Evolutionary conservation across 208 protist species (phyloP).

Genomic region (Tritrichomonas musculus): DNA sequence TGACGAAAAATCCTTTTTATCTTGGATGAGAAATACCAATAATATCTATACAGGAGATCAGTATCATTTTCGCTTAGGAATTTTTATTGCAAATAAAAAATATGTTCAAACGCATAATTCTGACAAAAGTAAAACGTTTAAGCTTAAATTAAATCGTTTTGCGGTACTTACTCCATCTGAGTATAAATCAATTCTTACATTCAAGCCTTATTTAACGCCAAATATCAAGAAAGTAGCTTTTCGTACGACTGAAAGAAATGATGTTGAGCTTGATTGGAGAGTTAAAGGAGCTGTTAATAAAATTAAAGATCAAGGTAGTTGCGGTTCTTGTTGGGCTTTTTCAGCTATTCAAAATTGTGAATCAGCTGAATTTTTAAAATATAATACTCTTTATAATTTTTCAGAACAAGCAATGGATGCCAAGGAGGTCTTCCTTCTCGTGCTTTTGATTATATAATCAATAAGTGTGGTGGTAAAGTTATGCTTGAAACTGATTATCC

Average conservation of each 20-base stretch:
- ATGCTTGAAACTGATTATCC: background rate
- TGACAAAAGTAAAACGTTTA: background rate
- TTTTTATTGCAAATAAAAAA: background rate
- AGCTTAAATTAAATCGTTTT: background rate
- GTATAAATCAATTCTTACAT: background rate
- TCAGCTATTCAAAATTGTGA: too few relatives aligned
- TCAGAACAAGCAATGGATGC: background rate
- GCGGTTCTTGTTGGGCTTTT: too few relatives aligned
- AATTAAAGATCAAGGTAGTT: too few relatives aligned
- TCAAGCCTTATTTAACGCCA: too few relatives aligned
- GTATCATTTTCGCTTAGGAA: background rate
- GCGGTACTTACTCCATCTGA: background rate
- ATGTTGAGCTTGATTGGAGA: background rate
- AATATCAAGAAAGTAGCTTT: background rate
- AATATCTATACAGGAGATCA: background rate
- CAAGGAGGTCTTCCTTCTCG: background rate
- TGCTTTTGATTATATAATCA: background rate
- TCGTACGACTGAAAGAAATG: background rate
- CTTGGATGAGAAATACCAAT: too few relatives aligned
- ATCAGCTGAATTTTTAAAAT: too few relatives aligned
- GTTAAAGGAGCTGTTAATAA: background rate
- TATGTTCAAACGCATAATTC: background rate
- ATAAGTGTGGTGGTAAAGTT: background rate
- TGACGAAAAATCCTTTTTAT: too few relatives aligned
- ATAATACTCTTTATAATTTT: background rate